Conservation (phyloP, 495 filamentous ascomycete genomes). For the Penicillium cinerascens region DNA sequence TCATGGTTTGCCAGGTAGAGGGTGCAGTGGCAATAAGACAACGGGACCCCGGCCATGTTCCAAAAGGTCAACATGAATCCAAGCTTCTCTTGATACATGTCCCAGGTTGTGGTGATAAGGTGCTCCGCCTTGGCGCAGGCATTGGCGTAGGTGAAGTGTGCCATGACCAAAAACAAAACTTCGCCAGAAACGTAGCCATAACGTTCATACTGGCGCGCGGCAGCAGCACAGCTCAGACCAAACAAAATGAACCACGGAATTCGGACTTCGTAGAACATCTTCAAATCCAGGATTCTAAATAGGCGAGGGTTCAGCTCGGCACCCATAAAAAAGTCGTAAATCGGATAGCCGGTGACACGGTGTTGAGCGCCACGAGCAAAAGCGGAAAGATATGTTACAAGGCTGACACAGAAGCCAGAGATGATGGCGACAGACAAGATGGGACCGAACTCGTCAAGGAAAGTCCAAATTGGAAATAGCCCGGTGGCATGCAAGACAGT, state of each 20-base stretch:
- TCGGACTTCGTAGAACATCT: conserved; percentile 98
- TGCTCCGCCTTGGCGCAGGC: conserved; percentile 95
- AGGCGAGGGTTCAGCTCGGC: conserved; percentile 89
- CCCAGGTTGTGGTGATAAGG: conserved; percentile 86
- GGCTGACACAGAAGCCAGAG: conserved; percentile 70
- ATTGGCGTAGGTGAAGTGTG: conserved; percentile 90
- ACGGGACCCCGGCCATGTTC: conserved; percentile 93
- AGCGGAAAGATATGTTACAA: conserved; percentile 81
- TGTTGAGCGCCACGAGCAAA: conserved; percentile 72
- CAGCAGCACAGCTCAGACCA: conserved; percentile 68
- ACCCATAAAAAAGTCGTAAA: conserved; percentile 99
- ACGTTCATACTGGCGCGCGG: conserved; percentile 77
- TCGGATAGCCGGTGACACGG: conserved; percentile 84
- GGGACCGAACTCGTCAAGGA: conserved; percentile 87
- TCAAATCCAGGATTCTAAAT: conserved; percentile 89
- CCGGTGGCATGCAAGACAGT: conserved; percentile 67
- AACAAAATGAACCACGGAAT: conserved; percentile 94
- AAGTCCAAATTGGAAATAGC: conserved; percentile 74
- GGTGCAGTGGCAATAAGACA: conserved; percentile 93
- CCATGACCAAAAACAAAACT: conserved; percentile 78
- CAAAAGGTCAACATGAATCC: conserved; percentile 99
- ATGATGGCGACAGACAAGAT: conserved; percentile 83
- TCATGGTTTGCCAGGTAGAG: conserved; percentile 85
- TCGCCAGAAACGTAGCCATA: conserved; percentile 88
- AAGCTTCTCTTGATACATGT: conserved; percentile 99